phyloP scores from a whole-genome alignment of 305 asterid genomes.

The Fraxinus sp. region DNA sequence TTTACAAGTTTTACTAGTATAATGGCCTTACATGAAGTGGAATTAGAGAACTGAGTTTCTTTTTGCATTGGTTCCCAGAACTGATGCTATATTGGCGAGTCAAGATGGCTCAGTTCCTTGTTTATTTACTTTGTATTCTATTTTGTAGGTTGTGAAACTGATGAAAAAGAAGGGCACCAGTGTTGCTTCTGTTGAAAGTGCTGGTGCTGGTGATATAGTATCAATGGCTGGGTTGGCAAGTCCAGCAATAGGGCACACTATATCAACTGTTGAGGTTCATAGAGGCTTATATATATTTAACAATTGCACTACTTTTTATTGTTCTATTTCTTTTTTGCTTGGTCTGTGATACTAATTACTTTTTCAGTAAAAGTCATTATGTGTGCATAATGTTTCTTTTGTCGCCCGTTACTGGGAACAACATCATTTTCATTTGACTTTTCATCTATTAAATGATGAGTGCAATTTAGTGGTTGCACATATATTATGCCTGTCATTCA shows the following conservation, averaged over 20 bases:
- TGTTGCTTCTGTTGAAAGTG: constrained; percentile 72
- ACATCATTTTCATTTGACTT: neutral
- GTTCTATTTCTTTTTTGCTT: neutral
- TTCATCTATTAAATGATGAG: neutral
- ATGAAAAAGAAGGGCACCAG: constrained; percentile 89
- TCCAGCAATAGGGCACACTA: constrained; percentile 96
- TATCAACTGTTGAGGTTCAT: constrained; percentile 77
- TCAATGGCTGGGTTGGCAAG: constrained; percentile 86
- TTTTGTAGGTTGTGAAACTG: constrained; percentile 77
- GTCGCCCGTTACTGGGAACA: neutral
- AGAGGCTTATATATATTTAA: neutral
- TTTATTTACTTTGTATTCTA: neutral
- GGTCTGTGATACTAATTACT: neutral
- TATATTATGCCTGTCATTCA: neutral
- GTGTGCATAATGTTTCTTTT: neutral
- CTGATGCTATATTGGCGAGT: constrained; percentile 4
- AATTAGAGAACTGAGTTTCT: neutral
- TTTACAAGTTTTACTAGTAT: neutral
- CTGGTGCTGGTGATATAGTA: constrained; percentile 97
- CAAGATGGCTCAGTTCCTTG: neutral
- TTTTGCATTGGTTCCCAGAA: constrained; percentile 19
- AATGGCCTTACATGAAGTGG: neutral
- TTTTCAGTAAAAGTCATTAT: neutral
- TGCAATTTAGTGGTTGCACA: neutral
- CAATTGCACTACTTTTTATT: neutral